These are phyloP conservation scores for Oryza australiensis DNA, from an alignment of 176 grass and related monocot genomes.

Conservation along the genomic window DNA sequence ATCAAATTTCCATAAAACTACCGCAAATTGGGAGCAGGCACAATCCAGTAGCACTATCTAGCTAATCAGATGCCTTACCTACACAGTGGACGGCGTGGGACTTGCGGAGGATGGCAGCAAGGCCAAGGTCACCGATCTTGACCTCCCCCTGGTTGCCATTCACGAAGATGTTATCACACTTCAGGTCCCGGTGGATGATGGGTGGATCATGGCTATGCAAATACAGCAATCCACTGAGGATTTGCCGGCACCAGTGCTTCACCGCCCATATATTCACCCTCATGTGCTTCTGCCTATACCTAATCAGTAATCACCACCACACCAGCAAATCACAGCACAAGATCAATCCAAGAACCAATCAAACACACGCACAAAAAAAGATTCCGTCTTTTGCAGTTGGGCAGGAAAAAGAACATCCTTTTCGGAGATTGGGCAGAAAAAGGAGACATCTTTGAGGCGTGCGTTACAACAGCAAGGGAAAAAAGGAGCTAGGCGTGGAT, in stretches of 20 bases:
- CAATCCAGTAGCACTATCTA: background rate
- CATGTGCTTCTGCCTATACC: constrained; percentile 79
- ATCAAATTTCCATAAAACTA: constrained; percentile 27
- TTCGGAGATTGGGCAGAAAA: constrained; percentile 22
- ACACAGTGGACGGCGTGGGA: constrained; percentile 88
- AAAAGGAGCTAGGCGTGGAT: background rate
- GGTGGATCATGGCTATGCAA: constrained; percentile 90
- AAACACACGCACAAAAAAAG: background rate
- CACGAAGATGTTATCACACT: constrained; percentile 97
- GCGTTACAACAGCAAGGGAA: background rate
- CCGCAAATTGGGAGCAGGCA: background rate
- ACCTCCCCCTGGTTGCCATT: constrained; percentile 95
- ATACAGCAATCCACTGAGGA: constrained; percentile 79
- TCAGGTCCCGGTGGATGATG: constrained; percentile 96
- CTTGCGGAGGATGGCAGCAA: constrained; percentile 90
- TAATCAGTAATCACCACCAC: constrained; percentile 53
- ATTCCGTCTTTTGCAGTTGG: background rate
- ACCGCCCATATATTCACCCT: constrained; percentile 82
- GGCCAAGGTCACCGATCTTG: constrained; percentile 95
- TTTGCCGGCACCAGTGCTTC: constrained; percentile 97
- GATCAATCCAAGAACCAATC: constrained; percentile 23
- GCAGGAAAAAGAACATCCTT: constrained; percentile 4
- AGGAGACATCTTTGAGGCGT: constrained; percentile 6
- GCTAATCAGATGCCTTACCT: constrained; percentile 40
- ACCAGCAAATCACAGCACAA: background rate